A percentile compares a stretch with the other conserved stretches of the same genome.
Conservation (phyloP, 441 rosid genomes). For the Euphorbia celastroides region DNA sequence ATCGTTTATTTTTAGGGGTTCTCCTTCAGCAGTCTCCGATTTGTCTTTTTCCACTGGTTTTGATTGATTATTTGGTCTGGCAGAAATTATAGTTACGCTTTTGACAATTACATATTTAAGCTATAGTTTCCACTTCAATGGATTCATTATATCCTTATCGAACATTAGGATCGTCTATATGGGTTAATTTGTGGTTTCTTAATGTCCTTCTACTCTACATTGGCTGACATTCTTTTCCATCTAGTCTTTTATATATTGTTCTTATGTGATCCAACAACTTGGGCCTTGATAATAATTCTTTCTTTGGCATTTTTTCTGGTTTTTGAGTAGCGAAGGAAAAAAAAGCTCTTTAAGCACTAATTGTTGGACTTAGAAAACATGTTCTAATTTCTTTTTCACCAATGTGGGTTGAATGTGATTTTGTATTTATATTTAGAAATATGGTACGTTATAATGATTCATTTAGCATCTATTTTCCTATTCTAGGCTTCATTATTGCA, state of each 20-base stretch:
- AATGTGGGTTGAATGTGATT: background rate
- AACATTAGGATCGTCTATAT: background rate
- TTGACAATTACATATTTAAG: background rate
- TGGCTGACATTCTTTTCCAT: background rate
- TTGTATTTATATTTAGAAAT: background rate
- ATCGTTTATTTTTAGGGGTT: no score
- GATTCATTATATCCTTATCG: background rate
- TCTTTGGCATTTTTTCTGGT: background rate
- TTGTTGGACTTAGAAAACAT: background rate
- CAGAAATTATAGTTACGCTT: background rate
- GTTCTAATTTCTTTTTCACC: background rate
- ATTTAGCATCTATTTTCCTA: background rate
- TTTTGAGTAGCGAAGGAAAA: conserved; percentile 2
- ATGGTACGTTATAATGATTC: background rate
- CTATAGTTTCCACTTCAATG: background rate
- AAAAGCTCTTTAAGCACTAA: background rate
- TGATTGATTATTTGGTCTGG: background rate
- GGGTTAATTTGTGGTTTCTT: conserved; percentile 1
- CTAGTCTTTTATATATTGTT: background rate
- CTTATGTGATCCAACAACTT: background rate
- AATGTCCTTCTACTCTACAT: background rate
- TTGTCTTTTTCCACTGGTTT: background rate
- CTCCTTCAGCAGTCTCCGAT: background rate
- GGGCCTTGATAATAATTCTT: background rate
- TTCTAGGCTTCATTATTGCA: background rate